Evolutionary conservation across 1,284 basidiomycete genomes (phyloP), one percentile per base, ranked within the genome.

Genomic region (Malassezia caprae): DNA sequence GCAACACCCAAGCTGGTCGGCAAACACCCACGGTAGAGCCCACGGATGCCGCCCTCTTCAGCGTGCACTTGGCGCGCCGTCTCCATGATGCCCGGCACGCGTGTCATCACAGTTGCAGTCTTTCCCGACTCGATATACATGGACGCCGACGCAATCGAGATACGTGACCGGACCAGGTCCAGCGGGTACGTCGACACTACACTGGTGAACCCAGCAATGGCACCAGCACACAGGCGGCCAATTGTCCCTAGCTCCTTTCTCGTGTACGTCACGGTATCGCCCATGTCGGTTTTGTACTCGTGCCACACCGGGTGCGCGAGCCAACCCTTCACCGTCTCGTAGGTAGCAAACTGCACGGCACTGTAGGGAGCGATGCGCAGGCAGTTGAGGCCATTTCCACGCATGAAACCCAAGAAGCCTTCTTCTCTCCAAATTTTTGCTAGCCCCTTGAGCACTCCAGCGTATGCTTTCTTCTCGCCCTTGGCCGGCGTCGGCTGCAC

Each of bases 161-260:
- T 79, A 44, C 90, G 82, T n/a, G 88, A 87, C 48, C 90, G 82
- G 21, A 96, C 87, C 51, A 96, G 82, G 75, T 96, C 90, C 60
- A 96, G 77, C 3, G 90, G 90, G 76, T 94, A 96, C 69, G 90
- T 96, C 28, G 87, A 82, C 60, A 85, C 87, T 55, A 90, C 90
- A 61, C 87, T 88, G 8, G 87, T 86, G 58, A 93, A 87, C 23
- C 90, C 90, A 34, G 90, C 90, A 4, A 91, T 77, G 4, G 88
- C 90, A 61, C 90, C 90, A 44, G 87, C 84, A 0, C 82, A 78
- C 34, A 96, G 78, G 46, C 60, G 84, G 81, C 67, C 78, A 82
- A 15, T 21, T 34, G 15, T 42, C 35, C 8, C n/a, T 40, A 12
- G 54, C 42, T 24, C 57, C 44, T 5, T 59, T 31, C 27, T 47